Base-by-base conservation (phyloP, 371 early-diverging fungal species). In the Syncephalastrum sp. region DNA sequence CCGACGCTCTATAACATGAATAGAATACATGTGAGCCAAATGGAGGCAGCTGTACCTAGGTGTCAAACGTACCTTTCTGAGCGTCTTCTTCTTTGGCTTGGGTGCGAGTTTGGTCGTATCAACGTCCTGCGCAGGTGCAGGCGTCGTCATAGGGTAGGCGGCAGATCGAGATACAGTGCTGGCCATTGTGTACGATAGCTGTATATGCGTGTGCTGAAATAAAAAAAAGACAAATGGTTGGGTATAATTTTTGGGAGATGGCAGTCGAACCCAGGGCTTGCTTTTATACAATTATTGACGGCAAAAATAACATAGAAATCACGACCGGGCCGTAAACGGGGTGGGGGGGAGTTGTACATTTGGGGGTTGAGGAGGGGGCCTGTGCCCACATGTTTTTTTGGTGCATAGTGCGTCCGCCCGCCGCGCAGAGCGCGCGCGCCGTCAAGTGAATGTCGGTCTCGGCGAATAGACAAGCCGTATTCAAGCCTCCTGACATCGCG, bases 1-100 rank as follows among this genome's bases (percentile, higher is more conserved):
- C 75, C 75, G 33, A 73, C 68, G 49, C 72, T 69, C 73, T 76
- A 52, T 21, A 1, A 21, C 21, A 2, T 21, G 21, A 2, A 21
- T 21, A 21, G 21, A 21, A 21, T 21, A 21, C 21, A 21, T 21
- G 21, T 21, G 21, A 21, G 21, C 21, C 21, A 21, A 21, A 21
- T 21, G 21, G 21, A 21, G 21, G 21, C 21, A 21, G 21, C 21
- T 21, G 21, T 2, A 21, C 2, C 21, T 21, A 10, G 4, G 45
- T 59, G 60, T 29, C 60, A 53, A 59, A 59, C 4, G 29, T 29
- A 29, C 29, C 29, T 29, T 29, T 29, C 29, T 46, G 15, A 43
- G 14, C 44, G 53, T 59, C 48, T 59, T 59, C 38, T 59, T 59
- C 38, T 48, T 59, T 44, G 49, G 47, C 17, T 56, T 46, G 7